These are phyloP conservation scores for Russula lepida DNA, from an alignment of 768 basidiomycete species.

Conservation along the genomic window DNA sequence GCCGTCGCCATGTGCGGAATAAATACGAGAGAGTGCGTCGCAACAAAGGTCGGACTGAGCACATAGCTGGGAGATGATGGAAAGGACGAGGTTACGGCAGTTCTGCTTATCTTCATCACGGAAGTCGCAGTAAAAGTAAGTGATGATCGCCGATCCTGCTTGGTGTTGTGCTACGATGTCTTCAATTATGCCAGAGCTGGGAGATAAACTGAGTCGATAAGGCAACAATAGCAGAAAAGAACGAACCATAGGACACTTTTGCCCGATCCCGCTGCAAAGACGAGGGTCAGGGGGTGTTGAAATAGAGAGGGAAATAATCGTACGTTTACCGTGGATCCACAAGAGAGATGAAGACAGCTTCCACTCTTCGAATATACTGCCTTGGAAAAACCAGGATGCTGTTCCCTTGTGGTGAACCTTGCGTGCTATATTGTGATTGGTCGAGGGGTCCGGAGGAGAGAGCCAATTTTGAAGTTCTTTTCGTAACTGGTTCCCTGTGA, in stretches of 20 bases:
- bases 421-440: not conserved
- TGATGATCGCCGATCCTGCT: not conserved
- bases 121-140: conserved; percentile 1
- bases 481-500: not conserved
- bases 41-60: not conserved
- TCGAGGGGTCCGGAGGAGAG: not conserved
- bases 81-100: not conserved
- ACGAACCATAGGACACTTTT: not conserved
- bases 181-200: not conserved
- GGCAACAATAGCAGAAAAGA: not conserved
- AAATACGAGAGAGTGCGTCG: not conserved
- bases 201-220: not conserved
- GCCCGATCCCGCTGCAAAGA: not conserved
- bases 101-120: not conserved
- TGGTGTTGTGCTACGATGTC: not conserved
- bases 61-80: not conserved
- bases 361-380: not conserved
- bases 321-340: conserved; percentile 1
- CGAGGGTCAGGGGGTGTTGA: not conserved
- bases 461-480: not conserved
- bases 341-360: not conserved
- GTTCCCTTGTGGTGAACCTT: not conserved
- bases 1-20: not conserved
- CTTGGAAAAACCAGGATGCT: not conserved
- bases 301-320: not conserved